Evolutionary conservation across 2,329 filamentous ascomycete species (phyloP).

Genomic region (Paraphaeosphaeria sporulosa): DNA sequence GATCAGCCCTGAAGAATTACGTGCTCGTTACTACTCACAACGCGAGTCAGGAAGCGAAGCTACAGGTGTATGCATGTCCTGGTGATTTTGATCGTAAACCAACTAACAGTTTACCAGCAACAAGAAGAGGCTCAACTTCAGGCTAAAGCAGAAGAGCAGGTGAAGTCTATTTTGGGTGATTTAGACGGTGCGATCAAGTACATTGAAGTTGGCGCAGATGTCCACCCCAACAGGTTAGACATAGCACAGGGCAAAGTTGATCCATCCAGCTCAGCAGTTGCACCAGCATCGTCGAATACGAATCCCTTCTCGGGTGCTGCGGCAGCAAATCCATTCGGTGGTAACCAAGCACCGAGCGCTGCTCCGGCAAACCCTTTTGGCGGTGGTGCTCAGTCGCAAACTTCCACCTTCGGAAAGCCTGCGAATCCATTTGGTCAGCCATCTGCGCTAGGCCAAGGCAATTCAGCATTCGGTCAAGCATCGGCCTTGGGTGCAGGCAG

Average conservation of each 20-base stretch:
- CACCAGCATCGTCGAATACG: slow-evolving; percentile 27
- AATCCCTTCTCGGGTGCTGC: slow-evolving; percentile 38
- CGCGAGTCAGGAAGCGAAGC: slow-evolving; percentile 67
- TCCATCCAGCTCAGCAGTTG: slow-evolving; percentile 16
- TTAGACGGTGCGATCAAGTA: slow-evolving; percentile 68
- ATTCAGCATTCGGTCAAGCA: slow-evolving; percentile 52
- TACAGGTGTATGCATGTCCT: slow-evolving; percentile 54
- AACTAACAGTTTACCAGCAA: slow-evolving; percentile 55
- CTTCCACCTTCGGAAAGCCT: slow-evolving; percentile 51
- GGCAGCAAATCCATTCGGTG: slow-evolving; percentile 39
- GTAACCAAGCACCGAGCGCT: slow-evolving; percentile 24
- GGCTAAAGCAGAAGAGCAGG: slow-evolving; percentile 71
- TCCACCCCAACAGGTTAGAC: slow-evolving; percentile 45
- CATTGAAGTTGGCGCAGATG: slow-evolving; percentile 44
- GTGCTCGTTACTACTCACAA: slow-evolving; percentile 73
- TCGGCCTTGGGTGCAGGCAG: slow-evolving; percentile 28
- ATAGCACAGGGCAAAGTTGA: slow-evolving; percentile 34
- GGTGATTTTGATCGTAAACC: not conserved
- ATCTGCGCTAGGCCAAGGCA: slow-evolving; percentile 35
- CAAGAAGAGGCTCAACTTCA: slow-evolving; percentile 68
- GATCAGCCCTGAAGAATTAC: slow-evolving; percentile 87
- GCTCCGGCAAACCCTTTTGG: slow-evolving; percentile 45
- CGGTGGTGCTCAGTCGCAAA: slow-evolving; percentile 38
- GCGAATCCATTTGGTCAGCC: slow-evolving; percentile 52
- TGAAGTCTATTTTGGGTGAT: slow-evolving; percentile 73